Evolutionary conservation across 805 yeast species (phyloP).

Genomic region (Ogataea henricii): DNA sequence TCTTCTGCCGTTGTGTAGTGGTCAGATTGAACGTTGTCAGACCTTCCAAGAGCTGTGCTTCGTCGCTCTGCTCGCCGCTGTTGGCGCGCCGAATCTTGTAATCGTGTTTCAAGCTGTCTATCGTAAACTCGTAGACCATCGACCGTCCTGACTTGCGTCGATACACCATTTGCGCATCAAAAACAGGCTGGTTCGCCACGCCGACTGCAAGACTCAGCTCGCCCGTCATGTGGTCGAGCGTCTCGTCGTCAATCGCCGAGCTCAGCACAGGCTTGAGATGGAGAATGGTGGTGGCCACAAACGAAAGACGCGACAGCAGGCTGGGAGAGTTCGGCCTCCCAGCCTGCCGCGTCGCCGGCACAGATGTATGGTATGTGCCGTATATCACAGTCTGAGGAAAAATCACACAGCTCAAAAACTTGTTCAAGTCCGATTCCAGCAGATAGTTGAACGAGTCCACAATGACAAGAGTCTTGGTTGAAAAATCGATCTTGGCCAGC

Average conservation of each 20-base stretch:
- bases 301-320: constrained; percentile 43
- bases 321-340: constrained; percentile 22
- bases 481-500: constrained; percentile 9
- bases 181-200: constrained; percentile 46
- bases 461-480: constrained; percentile 43
- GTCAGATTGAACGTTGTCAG: constrained; percentile 87
- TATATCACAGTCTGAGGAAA: constrained; percentile 47
- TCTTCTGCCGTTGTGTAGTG: constrained; percentile 71
- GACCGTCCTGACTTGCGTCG: constrained; percentile 88
- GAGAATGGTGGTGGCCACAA: constrained; percentile 74
- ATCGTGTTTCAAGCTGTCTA: constrained; percentile 51
- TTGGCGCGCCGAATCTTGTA: constrained; percentile 35
- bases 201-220: constrained; percentile 52
- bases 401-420: constrained; percentile 28
- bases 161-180: constrained; percentile 56
- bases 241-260: constrained; percentile 41
- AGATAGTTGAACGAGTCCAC: constrained; percentile 73
- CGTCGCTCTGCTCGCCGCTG: constrained; percentile 38
- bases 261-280: constrained; percentile 51
- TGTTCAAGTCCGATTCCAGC: constrained; percentile 45
- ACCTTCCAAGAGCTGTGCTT: constrained; percentile 59
- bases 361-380: constrained; percentile 49
- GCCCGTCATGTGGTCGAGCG: constrained; percentile 41
- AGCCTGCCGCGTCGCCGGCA: constrained; percentile 11
- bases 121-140: constrained; percentile 50